Percentiles rank a stretch among this genome's conserved stretches.
Evolutionary conservation across 345 rosid species (phyloP).

Genomic region (Carallia brachiata): DNA sequence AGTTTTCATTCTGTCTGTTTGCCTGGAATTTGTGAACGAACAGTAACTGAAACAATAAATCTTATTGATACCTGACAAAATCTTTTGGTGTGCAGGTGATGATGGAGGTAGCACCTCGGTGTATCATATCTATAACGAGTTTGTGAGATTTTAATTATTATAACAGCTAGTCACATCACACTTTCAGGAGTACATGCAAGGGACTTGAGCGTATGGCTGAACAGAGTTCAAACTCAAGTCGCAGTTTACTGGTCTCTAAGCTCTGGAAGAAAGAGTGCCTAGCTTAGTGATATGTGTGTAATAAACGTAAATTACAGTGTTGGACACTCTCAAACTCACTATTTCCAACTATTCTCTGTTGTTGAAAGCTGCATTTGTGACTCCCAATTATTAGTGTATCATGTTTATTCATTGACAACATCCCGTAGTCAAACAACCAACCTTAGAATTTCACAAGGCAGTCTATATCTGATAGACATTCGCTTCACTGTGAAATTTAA

Average conservation of each 20-base stretch:
- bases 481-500: not conserved
- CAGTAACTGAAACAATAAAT: not conserved
- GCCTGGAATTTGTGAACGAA: not conserved
- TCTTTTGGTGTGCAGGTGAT: constrained; percentile 17
- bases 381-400: constrained; percentile 4
- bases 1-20: not conserved
- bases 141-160: not conserved
- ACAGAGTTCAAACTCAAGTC: not conserved
- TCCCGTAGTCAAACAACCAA: not conserved
- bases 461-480: not conserved
- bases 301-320: constrained; percentile 1
- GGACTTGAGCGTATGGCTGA: not conserved
- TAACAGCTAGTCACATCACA: not conserved
- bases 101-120: not conserved
- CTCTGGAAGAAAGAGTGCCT: not conserved
- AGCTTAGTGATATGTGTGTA: constrained; percentile 5
- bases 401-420: not conserved
- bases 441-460: not conserved
- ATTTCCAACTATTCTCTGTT: not conserved
- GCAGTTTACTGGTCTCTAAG: not conserved
- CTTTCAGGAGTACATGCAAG: constrained; percentile 1
- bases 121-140: not conserved
- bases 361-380: constrained; percentile 1
- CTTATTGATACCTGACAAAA: not conserved
- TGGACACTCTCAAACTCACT: constrained; percentile 5